A percentile compares a stretch with the other conserved stretches of the same genome.
Conservation (phyloP, 2,329 filamentous ascomycete genomes). For the Knoxdaviesia proteae region DNA sequence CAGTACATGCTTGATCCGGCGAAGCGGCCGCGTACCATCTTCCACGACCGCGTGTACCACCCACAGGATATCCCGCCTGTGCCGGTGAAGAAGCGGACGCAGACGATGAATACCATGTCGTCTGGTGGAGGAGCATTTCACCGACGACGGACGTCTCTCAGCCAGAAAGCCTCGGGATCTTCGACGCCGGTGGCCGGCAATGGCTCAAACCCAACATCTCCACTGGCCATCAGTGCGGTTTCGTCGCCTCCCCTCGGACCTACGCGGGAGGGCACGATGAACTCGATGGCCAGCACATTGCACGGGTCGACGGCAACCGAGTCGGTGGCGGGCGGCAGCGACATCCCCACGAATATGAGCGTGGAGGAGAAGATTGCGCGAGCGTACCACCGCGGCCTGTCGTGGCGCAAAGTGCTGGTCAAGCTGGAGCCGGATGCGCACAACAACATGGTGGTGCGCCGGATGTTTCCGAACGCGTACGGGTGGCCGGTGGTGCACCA, state of each 20-base stretch:
- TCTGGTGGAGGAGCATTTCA: too few species aligned
- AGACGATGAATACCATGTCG: slow-evolving; percentile 10
- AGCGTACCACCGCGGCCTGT: slow-evolving; percentile 76
- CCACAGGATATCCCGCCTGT: slow-evolving; percentile 80
- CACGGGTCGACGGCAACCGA: slow-evolving; percentile 10
- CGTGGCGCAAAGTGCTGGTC: slow-evolving; percentile 93
- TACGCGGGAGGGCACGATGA: slow-evolving; percentile 19
- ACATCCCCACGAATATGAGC: slow-evolving; percentile 47
- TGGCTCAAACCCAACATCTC: background rate
- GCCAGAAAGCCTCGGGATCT: slow-evolving; percentile 7
- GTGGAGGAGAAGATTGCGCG: slow-evolving; percentile 96
- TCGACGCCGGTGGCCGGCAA: slow-evolving; percentile 11
- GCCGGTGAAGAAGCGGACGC: slow-evolving; percentile 35
- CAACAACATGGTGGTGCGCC: slow-evolving; percentile 92
- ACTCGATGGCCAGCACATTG: slow-evolving; percentile 11
- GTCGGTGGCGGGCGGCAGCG: slow-evolving; percentile 19
- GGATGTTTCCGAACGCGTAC: slow-evolving; percentile 93
- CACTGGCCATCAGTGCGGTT: background rate
- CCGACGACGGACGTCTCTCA: slow-evolving; percentile 7
- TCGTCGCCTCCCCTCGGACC: background rate
- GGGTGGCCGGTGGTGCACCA: slow-evolving; percentile 96
- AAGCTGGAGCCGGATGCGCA: slow-evolving; percentile 91
- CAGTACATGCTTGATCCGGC: slow-evolving; percentile 72
- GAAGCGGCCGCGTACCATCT: slow-evolving; percentile 70
- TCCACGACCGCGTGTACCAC: slow-evolving; percentile 91